Percentiles rank a stretch among this genome's conserved stretches.
Conservation (phyloP, 345 rosid genomes). For the Syzygium jambos region DNA sequence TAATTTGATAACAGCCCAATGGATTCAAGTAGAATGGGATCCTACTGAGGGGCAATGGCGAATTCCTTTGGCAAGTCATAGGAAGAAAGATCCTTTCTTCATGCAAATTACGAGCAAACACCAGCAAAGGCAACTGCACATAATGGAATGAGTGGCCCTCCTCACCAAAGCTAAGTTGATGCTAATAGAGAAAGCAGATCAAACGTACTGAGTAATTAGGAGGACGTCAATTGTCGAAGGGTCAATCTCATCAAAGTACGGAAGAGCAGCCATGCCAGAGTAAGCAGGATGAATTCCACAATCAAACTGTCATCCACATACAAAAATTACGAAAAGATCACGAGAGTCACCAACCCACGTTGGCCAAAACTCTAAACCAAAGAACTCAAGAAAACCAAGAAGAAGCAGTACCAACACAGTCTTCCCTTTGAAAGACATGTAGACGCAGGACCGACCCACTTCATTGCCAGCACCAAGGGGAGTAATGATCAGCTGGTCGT, state of each 20-base stretch:
- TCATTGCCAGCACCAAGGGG: slow-evolving; percentile 89
- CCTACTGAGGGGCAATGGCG: not conserved
- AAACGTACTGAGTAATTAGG: slow-evolving; percentile 63
- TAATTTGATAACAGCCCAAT: not conserved
- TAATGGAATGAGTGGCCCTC: not conserved
- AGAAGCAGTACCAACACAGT: slow-evolving; percentile 38
- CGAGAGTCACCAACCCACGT: not conserved
- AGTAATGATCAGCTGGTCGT: slow-evolving; percentile 62
- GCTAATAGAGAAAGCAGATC: not conserved
- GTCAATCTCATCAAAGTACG: slow-evolving; percentile 92
- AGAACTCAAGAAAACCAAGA: not conserved
- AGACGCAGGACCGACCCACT: slow-evolving; percentile 88
- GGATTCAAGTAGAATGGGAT: not conserved
- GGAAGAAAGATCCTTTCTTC: not conserved
- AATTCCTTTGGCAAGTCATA: not conserved
- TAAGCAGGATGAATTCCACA: slow-evolving; percentile 94
- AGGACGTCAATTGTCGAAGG: slow-evolving; percentile 80
- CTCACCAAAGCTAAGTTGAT: not conserved
- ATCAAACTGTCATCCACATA: slow-evolving; percentile 41
- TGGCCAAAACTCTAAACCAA: not conserved
- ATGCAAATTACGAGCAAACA: not conserved
- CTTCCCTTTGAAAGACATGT: slow-evolving; percentile 84
- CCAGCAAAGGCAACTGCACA: not conserved
- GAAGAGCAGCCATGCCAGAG: slow-evolving; percentile 93
- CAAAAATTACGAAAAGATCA: not conserved